Evolutionary conservation across 2,329 filamentous ascomycete genomes (phyloP).

Genomic region (Huntiella savannae): DNA sequence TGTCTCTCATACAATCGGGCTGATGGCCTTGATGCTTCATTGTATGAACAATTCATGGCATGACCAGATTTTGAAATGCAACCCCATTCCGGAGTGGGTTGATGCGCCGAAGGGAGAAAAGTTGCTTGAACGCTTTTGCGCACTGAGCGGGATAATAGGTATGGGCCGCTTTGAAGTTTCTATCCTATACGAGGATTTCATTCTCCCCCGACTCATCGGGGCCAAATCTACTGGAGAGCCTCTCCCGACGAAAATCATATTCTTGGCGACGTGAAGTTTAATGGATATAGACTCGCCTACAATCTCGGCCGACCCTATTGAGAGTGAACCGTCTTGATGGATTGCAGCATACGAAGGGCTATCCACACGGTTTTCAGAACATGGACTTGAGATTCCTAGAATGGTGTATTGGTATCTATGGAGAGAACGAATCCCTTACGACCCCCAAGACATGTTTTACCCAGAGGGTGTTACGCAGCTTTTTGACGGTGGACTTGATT

Average conservation of each 20-base stretch:
- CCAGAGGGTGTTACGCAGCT: conserved; percentile 28
- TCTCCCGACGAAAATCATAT: conserved; percentile 43
- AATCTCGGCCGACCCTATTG: not conserved
- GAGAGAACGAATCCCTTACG: conserved; percentile 24
- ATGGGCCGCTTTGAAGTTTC: too few species aligned
- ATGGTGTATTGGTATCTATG: conserved; percentile 44
- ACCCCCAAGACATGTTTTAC: conserved; percentile 35
- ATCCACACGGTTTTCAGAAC: conserved; percentile 17
- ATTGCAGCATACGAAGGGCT: conserved; percentile 21
- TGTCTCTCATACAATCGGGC: too few species aligned
- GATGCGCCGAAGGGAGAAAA: too few species aligned
- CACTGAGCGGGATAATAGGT: too few species aligned
- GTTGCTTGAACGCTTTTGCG: too few species aligned
- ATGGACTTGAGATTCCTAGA: conserved; percentile 41
- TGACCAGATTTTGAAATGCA: too few species aligned
- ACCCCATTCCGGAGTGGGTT: too few species aligned
- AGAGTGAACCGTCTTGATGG: not conserved
- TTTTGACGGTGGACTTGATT: too few species aligned
- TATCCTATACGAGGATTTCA: conserved; percentile 13
- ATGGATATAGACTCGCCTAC: conserved; percentile 15
- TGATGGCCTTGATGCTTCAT: too few species aligned
- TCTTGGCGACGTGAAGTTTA: conserved; percentile 43
- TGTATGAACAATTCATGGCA: too few species aligned
- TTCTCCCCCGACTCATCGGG: conserved; percentile 27
- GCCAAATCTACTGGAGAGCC: conserved; percentile 32